Evolutionary conservation across 495 filamentous ascomycete species (phyloP).

Genomic region (Parathielavia hyrcaniae): DNA sequence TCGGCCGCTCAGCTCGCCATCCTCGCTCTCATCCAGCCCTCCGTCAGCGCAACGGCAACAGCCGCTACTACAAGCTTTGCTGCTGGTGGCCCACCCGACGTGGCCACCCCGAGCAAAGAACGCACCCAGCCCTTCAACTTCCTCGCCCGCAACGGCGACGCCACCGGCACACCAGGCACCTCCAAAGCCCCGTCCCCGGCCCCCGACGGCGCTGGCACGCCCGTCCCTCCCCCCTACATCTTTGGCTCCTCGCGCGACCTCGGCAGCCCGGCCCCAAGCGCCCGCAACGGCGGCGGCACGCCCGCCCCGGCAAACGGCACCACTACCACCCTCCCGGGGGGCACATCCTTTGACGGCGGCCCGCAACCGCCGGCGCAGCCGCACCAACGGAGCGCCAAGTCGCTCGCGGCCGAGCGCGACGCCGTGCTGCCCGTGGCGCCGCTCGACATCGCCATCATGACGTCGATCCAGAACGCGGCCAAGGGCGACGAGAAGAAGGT

Average conservation of each 20-base stretch:
- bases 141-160: conserved; percentile 48
- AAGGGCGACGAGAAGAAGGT: conserved; percentile 87
- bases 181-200: conserved; percentile 82
- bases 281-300: conserved; percentile 38
- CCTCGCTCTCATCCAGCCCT: conserved; percentile 59
- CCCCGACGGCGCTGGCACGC: conserved; percentile 67
- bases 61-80: conserved; percentile 29
- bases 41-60: conserved; percentile 35
- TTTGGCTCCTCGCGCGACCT: conserved; percentile 42
- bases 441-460: conserved; percentile 83
- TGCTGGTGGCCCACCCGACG: conserved; percentile 31
- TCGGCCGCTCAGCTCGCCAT: conserved; percentile 82
- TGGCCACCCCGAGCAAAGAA: conserved; percentile 51
- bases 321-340: conserved; percentile 13
- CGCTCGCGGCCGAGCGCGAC: conserved; percentile 63
- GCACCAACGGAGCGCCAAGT: conserved; percentile 43
- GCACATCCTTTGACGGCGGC: conserved; percentile 22
- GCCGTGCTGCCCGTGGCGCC: conserved; percentile 72
- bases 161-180: conserved; percentile 67
- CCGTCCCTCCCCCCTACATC: conserved; percentile 53
- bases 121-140: conserved; percentile 49
- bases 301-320: conserved; percentile 34
- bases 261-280: neutral
- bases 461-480: conserved; percentile 77
- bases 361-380: conserved; percentile 33